A percentile compares a stretch with the other conserved stretches of the same genome.
phyloP scores from a whole-genome alignment of 805 yeast genomes.

The Clavispora fructus region DNA sequence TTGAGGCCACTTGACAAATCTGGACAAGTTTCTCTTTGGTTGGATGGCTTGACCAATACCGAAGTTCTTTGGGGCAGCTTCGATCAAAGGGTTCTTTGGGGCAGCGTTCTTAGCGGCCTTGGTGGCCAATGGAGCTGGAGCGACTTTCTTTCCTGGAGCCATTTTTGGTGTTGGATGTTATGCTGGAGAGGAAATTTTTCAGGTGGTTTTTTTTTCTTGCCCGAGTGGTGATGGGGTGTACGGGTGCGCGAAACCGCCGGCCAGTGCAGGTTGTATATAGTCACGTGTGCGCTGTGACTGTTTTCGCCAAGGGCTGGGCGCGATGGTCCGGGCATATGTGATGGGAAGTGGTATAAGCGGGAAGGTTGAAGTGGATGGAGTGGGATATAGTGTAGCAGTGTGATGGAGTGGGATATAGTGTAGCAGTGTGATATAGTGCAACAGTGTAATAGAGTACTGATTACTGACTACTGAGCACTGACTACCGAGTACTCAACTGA shows the following conservation, averaged over 20 bases:
- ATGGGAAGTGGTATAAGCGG: too few relatives aligned
- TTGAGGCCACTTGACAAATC: conserved; percentile 99
- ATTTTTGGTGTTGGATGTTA: conserved; percentile 15
- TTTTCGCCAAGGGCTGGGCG: too few relatives aligned
- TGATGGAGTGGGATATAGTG: too few relatives aligned
- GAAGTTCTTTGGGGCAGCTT: conserved; percentile 84
- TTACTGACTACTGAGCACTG: too few relatives aligned
- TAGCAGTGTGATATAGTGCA: too few relatives aligned
- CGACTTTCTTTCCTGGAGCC: conserved; percentile 73
- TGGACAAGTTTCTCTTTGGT: conserved; percentile 93
- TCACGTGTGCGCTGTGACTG: conserved; percentile 10
- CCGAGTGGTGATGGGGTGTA: conserved; percentile 4
- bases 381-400: too few relatives aligned
- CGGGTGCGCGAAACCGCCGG: conserved; percentile 6
- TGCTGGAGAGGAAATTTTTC: conserved; percentile 2
- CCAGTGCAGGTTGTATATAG: too few relatives aligned
- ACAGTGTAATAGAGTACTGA: too few relatives aligned
- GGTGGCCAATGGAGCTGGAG: conserved; percentile 96
- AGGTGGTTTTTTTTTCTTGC: conserved; percentile 4
- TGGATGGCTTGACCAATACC: conserved; percentile 97
- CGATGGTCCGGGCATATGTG: too few relatives aligned
- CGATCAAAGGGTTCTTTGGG: conserved; percentile 39
- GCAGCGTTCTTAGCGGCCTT: conserved; percentile 34
- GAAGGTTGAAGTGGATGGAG: too few relatives aligned
- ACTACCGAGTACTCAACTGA: too few relatives aligned